phyloP scores from a whole-genome alignment of 345 rosid species.

The Gossypium stocksii region DNA sequence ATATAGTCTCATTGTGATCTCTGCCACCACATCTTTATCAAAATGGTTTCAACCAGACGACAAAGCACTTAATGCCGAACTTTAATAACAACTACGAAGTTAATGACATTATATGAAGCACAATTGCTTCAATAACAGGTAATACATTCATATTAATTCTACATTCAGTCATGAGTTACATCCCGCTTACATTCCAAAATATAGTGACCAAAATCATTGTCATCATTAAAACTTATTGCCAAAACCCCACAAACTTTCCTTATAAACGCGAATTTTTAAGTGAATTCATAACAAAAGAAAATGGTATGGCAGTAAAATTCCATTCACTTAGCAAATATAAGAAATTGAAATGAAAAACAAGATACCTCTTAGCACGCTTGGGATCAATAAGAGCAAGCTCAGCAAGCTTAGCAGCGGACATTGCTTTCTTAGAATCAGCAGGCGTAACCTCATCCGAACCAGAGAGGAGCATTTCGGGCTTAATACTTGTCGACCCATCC shows the following conservation, averaged over 20 bases:
- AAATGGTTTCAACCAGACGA: neutral
- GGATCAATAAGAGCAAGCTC: conserved; percentile 97
- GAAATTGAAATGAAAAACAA: neutral
- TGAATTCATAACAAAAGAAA: neutral
- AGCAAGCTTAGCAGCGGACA: conserved; percentile 92
- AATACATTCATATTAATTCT: neutral
- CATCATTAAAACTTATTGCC: neutral
- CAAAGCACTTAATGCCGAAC: neutral
- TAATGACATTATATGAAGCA: neutral
- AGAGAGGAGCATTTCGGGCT: conserved; percentile 77
- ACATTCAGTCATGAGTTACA: neutral
- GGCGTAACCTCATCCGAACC: conserved; percentile 53
- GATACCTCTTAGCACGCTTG: conserved; percentile 92
- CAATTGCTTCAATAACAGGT: neutral
- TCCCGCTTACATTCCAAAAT: neutral
- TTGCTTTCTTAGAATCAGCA: conserved; percentile 70
- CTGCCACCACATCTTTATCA: neutral
- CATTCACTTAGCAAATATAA: neutral
- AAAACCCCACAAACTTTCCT: neutral
- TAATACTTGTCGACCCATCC: conserved; percentile 76
- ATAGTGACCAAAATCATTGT: neutral
- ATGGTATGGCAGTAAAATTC: neutral
- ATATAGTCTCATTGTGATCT: neutral
- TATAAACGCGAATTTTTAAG: neutral
- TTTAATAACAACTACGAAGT: neutral